Evolutionary conservation across 148 eudicot species (phyloP), one percentile per base, ranked within the genome.

Genomic region (Beta vulgaris): DNA sequence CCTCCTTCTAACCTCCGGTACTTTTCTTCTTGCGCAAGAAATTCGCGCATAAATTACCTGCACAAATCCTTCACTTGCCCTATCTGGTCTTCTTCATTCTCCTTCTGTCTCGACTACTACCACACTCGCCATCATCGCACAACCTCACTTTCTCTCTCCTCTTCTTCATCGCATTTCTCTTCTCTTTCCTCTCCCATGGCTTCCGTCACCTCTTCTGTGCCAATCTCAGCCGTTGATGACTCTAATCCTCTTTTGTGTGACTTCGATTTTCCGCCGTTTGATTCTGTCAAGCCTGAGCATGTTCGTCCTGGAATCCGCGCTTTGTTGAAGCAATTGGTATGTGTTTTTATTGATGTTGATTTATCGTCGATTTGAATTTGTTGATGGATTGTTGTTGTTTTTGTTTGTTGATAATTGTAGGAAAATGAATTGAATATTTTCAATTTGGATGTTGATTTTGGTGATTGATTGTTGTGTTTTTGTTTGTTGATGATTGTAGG

Each of bases 251-350:
- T 95, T 0, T 49, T 92, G 66, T 77, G 74, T 48, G 88, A 86
- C 54, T 95, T 92, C 62, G 84, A 81, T 43, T 95, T 95, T 81
- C 99, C 98, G 21, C 99, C 97, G 14, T 95, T 89, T 71, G 97
- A 95, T 77, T 69, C 83, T 15, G 86, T 96, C 68, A 68, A 79
- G 6, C 85, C 98, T n/a, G 80, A 80, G 19, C 98, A 96, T 75
- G 98, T 96, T 31, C 90, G 91, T 3, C 98, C 98, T 0, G 99
- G 93, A 7, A 82, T 96, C 71, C 98, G 97, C 26, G 85, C 88
- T 39, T 43, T 96, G 80, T 72, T 96, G 29, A 83, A 76, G 59
- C 76, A 85, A 82, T 76, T 89, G 43, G 98, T 96, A 80, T 44
- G 76, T 62, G 11, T 34, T 40, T 13, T 4, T 12, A 31, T 12